Evolutionary conservation across 164 flowering plant genomes (phyloP).

Genomic region (Dillenia suffruticosa): DNA sequence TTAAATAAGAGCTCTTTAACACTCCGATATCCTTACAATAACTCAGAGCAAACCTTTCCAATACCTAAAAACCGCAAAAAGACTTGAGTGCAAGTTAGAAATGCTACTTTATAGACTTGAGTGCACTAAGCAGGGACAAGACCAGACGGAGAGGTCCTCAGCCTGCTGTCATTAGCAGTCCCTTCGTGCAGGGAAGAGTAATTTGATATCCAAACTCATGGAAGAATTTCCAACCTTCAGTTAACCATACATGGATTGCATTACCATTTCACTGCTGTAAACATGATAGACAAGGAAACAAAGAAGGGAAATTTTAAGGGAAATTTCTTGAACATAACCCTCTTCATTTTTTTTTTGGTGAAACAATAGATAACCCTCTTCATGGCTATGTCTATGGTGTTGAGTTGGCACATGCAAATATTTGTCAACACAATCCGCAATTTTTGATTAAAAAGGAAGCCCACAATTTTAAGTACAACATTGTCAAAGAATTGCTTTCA

Average conservation of each 20-base stretch:
- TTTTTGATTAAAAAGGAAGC: no score
- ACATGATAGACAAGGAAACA: conserved; percentile 83
- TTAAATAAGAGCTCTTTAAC: no score
- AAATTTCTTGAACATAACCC: conserved; percentile 88
- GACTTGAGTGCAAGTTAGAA: no score
- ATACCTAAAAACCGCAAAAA: no score
- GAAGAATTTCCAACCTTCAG: conserved; percentile 90
- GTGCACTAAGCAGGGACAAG: conserved; percentile 82
- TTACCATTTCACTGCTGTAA: conserved; percentile 76
- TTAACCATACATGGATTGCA: conserved; percentile 96
- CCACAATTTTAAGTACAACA: no score
- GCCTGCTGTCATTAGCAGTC: conserved; percentile 92
- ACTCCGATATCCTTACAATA: no score
- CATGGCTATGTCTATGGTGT: conserved; percentile 70
- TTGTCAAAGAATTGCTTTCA: no score
- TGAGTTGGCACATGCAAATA: no score
- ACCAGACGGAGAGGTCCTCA: conserved; percentile 58
- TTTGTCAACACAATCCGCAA: no score
- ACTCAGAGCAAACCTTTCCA: no score
- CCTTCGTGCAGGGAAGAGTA: conserved; percentile 98
- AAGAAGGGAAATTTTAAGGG: conserved; percentile 45
- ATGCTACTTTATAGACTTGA: conserved; percentile 15
- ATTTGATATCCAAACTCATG: conserved; percentile 83
- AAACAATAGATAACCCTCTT: no score
- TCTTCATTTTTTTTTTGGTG: no score